Conservation (phyloP, 768 basidiomycete species). For the Omphalotus guepiniiformis region DNA sequence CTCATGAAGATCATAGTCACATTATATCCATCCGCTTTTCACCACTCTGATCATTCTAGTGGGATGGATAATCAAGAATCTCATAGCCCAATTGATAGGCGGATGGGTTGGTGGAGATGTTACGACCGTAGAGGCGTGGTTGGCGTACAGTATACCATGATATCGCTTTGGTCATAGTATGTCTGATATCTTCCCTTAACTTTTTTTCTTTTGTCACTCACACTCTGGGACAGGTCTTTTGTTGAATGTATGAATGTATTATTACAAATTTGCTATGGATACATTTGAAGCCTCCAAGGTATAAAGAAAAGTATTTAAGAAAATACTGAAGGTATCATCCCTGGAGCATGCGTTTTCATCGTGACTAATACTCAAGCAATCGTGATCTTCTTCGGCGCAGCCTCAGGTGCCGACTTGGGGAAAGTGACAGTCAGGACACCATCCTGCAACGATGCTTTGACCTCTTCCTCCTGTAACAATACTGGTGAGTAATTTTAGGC, state of each 20-base stretch:
- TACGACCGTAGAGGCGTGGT: constrained; percentile 61
- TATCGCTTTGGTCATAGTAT: too few relatives aligned
- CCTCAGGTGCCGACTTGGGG: constrained; percentile 41
- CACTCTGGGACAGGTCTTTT: too few relatives aligned
- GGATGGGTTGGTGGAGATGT: constrained; percentile 63
- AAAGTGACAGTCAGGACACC: constrained; percentile 49
- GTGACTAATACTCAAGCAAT: constrained; percentile 29
- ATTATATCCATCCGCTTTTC: constrained; percentile 67
- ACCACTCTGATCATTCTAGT: constrained; percentile 70
- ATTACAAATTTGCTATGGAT: too few relatives aligned
- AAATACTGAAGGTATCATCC: too few relatives aligned
- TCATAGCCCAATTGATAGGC: constrained; percentile 55
- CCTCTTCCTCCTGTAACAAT: constrained; percentile 24
- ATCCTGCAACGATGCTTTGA: constrained; percentile 45
- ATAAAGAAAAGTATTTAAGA: too few relatives aligned
- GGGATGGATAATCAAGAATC: constrained; percentile 72
- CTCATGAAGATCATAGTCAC: constrained; percentile 72
- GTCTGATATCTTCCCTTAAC: too few relatives aligned
- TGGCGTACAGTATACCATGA: constrained; percentile 79
- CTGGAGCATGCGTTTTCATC: too few relatives aligned
- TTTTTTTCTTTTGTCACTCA: too few relatives aligned
- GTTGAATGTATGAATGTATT: too few relatives aligned
- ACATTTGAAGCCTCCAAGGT: too few relatives aligned
- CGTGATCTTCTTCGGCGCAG: constrained; percentile 29
- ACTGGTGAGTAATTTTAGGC: too few relatives aligned